These are phyloP conservation scores for Dactylellina parvicollis DNA, from an alignment of 2,329 filamentous ascomycete species.

Conservation along the genomic window DNA sequence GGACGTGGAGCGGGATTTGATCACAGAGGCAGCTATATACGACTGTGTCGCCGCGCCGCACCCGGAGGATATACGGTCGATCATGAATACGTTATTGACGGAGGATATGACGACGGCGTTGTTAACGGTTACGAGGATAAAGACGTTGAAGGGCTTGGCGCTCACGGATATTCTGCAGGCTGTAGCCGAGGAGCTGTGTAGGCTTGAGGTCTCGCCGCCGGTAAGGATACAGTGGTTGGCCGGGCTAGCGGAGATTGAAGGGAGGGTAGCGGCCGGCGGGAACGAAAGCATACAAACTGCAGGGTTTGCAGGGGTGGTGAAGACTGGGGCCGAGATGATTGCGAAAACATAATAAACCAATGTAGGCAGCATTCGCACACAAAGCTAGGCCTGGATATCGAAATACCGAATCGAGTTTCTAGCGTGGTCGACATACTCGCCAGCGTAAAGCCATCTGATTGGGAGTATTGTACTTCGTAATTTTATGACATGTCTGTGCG, in stretches of 20 bases:
- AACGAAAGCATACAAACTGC: conserved; percentile 91
- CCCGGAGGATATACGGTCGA: conserved; percentile 84
- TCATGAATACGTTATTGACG: conserved; percentile 81
- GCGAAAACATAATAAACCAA: conserved; percentile 12
- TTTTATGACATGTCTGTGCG: too few relatives aligned
- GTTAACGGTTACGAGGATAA: conserved; percentile 85
- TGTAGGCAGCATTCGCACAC: too few relatives aligned
- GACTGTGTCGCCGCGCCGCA: conserved; percentile 96
- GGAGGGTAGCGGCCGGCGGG: conserved; percentile 85
- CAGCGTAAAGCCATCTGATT: too few relatives aligned
- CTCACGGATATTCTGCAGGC: conserved; percentile 92
- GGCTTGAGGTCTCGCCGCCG: conserved; percentile 83
- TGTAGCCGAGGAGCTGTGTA: conserved; percentile 81
- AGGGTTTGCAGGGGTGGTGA: conserved; percentile 85
- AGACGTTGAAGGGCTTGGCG: conserved; percentile 84
- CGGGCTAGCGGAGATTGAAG: conserved; percentile 91
- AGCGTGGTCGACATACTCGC: too few relatives aligned
- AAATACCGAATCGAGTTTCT: too few relatives aligned
- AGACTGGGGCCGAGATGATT: conserved; percentile 49
- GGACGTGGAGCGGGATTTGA: conserved; percentile 80
- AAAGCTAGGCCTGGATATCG: too few relatives aligned
- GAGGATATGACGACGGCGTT: conserved; percentile 93
- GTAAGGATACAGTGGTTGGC: conserved; percentile 92
- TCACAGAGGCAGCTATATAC: conserved; percentile 92
- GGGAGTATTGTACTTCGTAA: too few relatives aligned